Base-by-base conservation (phyloP, 345 rosid genomes). In the Pistacia vera region DNA sequence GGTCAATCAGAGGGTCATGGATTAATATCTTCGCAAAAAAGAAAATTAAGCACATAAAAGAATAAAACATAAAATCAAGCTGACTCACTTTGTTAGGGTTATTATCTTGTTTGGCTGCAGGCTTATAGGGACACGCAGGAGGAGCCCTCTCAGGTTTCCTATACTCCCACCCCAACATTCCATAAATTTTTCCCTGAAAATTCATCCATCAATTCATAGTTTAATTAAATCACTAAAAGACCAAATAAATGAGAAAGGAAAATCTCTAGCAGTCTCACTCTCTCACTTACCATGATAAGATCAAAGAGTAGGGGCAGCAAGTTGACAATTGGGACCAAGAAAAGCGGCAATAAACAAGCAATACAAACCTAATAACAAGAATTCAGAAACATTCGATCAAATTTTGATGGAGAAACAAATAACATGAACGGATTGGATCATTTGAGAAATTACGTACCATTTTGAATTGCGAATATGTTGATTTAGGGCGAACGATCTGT, bases 151-250 rank as follows among this genome's bases (percentile, higher is more conserved):
- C 95, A 57, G 98, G 98, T 72, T 89, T 96, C 86, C 93, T 86
- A 84, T 92, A 96, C 75, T 96, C 99, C 98, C 99, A 96, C 25
- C 99, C 99, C 17, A 93, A 80, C 75, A 86, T 84, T 6, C 82
- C 78, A 69, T 92, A 93, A 38, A 96, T 66, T 81, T 88, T 96
- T 6, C 81, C 97, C 99, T 95, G 77, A 68, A 20, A 60, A 48
- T 20, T 48, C n/a, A 30, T 8, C 46, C n/a, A 30, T 56, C 48
- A 76, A 44, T 2, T 44, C 46, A 64, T 55, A 38, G 8, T 28
- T 18, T 11, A 59, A 11, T 13, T 8, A 8, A 56, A 10, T 57
- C 2, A 41, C 46, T 41, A 17, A 52, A 61, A 67, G 7, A 36
- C 56, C 36, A 11, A 28, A 58, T 22, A 68, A 71, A 71, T n/a